Evolutionary conservation across 345 rosid genomes (phyloP).

Genomic region (Turnera subulata): DNA sequence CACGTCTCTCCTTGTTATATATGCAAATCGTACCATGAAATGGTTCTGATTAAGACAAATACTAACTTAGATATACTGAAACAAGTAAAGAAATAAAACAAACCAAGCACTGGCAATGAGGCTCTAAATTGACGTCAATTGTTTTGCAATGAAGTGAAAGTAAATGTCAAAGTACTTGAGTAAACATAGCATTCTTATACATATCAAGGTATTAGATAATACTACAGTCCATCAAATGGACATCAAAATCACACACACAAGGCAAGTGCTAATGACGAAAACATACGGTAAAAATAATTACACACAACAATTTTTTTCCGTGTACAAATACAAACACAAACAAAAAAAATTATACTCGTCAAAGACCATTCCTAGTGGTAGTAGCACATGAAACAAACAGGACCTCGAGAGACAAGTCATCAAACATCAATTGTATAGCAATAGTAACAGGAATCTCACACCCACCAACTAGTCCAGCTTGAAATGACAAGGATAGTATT

Average conservation of each 20-base stretch:
- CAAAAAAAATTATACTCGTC: too few relatives aligned
- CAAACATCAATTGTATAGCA: neutral
- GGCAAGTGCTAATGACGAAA: too few relatives aligned
- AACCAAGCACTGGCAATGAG: neutral
- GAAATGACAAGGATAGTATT: constrained; percentile 82
- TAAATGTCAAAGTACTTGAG: neutral
- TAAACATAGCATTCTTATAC: too few relatives aligned
- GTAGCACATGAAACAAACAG: too few relatives aligned
- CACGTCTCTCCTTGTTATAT: constrained; percentile 91
- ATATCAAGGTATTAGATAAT: too few relatives aligned
- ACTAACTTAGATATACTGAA: constrained; percentile 21
- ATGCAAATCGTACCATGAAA: constrained; percentile 88
- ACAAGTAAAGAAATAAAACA: neutral
- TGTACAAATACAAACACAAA: too few relatives aligned
- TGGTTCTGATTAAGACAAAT: constrained; percentile 61
- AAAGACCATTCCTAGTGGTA: too few relatives aligned
- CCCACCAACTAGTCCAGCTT: constrained; percentile 90
- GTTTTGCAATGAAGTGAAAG: neutral
- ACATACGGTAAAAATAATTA: too few relatives aligned
- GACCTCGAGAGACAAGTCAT: neutral
- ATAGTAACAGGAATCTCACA: neutral
- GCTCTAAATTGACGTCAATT: neutral
- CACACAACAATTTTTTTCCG: too few relatives aligned
- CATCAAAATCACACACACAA: too few relatives aligned
- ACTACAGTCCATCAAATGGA: too few relatives aligned